Percentiles rank a stretch among this genome's conserved stretches.
Evolutionary conservation across 768 basidiomycete genomes (phyloP).

Genomic region (Kwoniella dejecticola): DNA sequence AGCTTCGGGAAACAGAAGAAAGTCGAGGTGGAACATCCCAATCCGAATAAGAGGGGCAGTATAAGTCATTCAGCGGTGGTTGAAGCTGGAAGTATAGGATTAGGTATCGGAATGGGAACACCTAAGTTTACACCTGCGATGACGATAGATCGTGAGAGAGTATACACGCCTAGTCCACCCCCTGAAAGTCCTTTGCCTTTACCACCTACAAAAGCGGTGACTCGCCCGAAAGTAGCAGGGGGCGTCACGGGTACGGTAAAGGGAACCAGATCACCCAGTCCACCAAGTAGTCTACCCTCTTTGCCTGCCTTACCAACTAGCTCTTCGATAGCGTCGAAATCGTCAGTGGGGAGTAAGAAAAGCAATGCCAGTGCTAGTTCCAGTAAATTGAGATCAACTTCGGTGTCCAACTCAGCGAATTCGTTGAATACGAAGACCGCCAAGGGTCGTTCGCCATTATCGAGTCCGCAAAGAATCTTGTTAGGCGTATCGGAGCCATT

Average conservation of each 20-base stretch:
- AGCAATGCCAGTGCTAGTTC: too few species aligned
- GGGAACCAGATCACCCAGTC: slow-evolving; percentile 15
- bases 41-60: background rate
- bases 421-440: background rate
- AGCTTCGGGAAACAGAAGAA: slow-evolving; percentile 27
- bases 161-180: background rate
- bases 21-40: slow-evolving; percentile 15
- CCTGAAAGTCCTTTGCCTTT: slow-evolving; percentile 16
- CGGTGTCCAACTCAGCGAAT: background rate
- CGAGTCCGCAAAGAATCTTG: slow-evolving; percentile 31
- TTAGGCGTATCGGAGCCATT: slow-evolving; percentile 44
- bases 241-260: too few species aligned
- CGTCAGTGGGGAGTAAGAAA: slow-evolving; percentile 1
- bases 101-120: slow-evolving; percentile 6
- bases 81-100: slow-evolving; percentile 17
- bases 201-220: slow-evolving; percentile 12
- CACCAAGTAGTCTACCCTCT: slow-evolving; percentile 34
- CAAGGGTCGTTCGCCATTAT: slow-evolving; percentile 1
- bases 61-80: slow-evolving; percentile 18
- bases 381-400: background rate
- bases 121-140: background rate
- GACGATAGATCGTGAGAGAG: background rate
- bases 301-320: slow-evolving; percentile 33
- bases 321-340: slow-evolving; percentile 6
- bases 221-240: slow-evolving; percentile 3